A percentile compares a stretch with the other conserved stretches of the same genome.
Conservation (phyloP, 768 basidiomycete species). For the Stropharia rugosoannulata region DNA sequence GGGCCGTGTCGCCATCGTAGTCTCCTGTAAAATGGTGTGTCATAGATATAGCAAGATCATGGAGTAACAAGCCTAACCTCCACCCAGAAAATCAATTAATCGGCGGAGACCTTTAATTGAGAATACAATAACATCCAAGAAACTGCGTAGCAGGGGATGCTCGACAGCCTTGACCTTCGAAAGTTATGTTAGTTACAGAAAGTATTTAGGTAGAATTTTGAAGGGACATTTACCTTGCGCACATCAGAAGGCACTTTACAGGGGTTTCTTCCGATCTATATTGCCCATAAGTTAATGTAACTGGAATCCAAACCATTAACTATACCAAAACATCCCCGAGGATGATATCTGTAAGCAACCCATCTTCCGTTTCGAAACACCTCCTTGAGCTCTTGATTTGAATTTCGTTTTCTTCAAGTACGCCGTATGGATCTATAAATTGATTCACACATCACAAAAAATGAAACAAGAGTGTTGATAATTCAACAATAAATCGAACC, state of each 20-base stretch:
- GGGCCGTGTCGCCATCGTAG: constrained; percentile 66
- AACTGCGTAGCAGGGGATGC: constrained; percentile 41
- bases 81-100: constrained; percentile 61
- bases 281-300: not conserved
- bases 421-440: constrained; percentile 47
- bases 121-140: constrained; percentile 58
- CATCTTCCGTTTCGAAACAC: constrained; percentile 40
- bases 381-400: constrained; percentile 51
- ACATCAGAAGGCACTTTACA: constrained; percentile 68
- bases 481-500: not conserved
- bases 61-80: constrained; percentile 38
- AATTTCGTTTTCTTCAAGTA: constrained; percentile 53
- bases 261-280: constrained; percentile 54
- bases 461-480: not conserved
- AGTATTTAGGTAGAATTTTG: not conserved
- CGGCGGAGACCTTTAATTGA: constrained; percentile 49
- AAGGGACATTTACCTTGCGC: constrained; percentile 45
- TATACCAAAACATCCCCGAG: constrained; percentile 52
- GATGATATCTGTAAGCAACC: constrained; percentile 45
- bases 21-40: constrained; percentile 42
- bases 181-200: not conserved
- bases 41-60: not conserved
- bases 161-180: constrained; percentile 58
- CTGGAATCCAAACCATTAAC: not conserved
- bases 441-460: not conserved